Evolutionary conservation across 768 basidiomycete species (phyloP).

Genomic region (Mycena venus): DNA sequence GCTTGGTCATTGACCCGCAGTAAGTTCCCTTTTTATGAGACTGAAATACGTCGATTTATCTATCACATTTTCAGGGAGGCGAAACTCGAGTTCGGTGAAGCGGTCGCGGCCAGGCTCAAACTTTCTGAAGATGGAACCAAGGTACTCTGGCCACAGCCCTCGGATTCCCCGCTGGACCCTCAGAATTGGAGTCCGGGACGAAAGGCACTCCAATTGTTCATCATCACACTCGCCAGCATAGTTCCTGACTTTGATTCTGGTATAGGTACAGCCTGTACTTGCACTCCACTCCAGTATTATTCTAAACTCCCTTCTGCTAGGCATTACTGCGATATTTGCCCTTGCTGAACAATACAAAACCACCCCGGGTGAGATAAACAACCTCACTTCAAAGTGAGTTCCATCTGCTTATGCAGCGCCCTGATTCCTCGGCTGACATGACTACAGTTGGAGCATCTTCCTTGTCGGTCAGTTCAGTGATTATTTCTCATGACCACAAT

Average conservation of each 20-base stretch:
- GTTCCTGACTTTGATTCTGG: slow-evolving; percentile 68
- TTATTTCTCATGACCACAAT: neutral
- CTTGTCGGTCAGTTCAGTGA: slow-evolving; percentile 57
- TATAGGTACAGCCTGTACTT: too few species aligned
- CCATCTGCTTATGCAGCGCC: too few species aligned
- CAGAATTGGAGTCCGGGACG: slow-evolving; percentile 62
- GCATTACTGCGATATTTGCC: slow-evolving; percentile 70
- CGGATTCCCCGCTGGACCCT: slow-evolving; percentile 42
- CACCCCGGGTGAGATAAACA: slow-evolving; percentile 64
- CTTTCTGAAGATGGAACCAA: slow-evolving; percentile 63
- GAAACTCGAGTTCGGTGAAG: slow-evolving; percentile 66
- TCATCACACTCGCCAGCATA: slow-evolving; percentile 60
- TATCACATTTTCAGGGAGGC: slow-evolving; percentile 57
- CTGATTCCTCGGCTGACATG: neutral
- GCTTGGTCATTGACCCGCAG: slow-evolving; percentile 71
- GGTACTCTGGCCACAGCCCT: slow-evolving; percentile 73
- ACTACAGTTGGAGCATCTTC: slow-evolving; percentile 73
- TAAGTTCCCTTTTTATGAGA: slow-evolving; percentile 38
- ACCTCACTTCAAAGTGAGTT: slow-evolving; percentile 62
- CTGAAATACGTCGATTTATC: neutral
- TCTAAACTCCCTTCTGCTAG: slow-evolving; percentile 26
- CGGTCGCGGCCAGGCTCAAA: slow-evolving; percentile 62
- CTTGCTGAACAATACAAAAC: slow-evolving; percentile 65
- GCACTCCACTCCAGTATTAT: neutral
- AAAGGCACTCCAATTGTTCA: slow-evolving; percentile 63